Base-by-base conservation (phyloP, 306 rosid genomes). In the Dicorynia guianensis region DNA sequence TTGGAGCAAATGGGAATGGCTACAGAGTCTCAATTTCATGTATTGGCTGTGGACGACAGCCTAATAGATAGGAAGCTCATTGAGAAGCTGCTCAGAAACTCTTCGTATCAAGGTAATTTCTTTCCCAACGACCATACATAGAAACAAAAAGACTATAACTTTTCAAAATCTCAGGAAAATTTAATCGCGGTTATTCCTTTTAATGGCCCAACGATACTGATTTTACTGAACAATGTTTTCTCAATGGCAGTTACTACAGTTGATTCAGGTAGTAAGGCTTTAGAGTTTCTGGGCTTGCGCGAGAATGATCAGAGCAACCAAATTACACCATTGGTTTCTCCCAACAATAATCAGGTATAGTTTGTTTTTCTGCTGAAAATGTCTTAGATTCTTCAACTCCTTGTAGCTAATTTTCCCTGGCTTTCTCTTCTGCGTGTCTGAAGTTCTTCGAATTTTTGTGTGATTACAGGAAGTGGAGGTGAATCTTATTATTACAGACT, bases 261-360 rank as follows among this genome's bases (percentile, higher is more conserved):
- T 85, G 98, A 94, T 86, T 94, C 98, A 36, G 98, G 98, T 67
- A 90, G 90, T 67, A 94, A 94, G 80, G 98, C 98, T 74, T 84
- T 94, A 38, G 96, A 94, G 84, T 92, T 91, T 83, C 85, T 94
- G 76, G 97, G 97, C 3, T 81, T 91, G 72, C 69, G 65, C 68
- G 84, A 84, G 59, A 81, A 85, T 87, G 96, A 86, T 38, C 83
- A 76, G 33, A 76, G 63, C 83, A 76, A 44, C 61, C 79, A 91
- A 61, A 84, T 62, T 67, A 69, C 83, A 36, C 84, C 88, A 11
- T 79, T 86, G 42, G 70, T 88, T 74, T 87, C 81, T 63, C 86
- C 80, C 13, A 78, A 74, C 59, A 81, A 73, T 35, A 87, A 83
- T 76, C 96, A 84, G 91, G 98, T 93, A 77, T 55, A 11, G 6